Conservation (phyloP, 2,329 filamentous ascomycete species). For the Arthroderma sp. region DNA sequence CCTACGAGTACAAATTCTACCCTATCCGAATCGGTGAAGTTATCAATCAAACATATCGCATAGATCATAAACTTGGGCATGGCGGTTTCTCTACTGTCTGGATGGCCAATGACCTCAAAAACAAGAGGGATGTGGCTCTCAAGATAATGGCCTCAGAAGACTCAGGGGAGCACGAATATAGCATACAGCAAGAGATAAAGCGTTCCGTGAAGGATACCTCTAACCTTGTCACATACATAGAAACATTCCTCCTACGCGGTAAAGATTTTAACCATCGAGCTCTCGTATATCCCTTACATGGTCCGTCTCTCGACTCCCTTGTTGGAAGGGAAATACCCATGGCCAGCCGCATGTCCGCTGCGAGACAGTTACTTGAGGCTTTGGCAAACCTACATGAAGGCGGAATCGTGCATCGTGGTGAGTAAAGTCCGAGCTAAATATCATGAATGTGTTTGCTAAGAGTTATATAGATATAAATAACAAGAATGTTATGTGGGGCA, state of each 20-base stretch:
- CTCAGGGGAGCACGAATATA: constrained; percentile 6
- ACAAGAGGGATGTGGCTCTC: constrained; percentile 7
- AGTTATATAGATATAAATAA: constrained; percentile 10
- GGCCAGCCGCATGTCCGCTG: constrained; percentile 9
- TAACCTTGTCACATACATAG: constrained; percentile 6
- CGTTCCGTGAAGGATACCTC: constrained; percentile 5
- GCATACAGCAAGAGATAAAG: constrained; percentile 7
- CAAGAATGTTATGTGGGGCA: constrained; percentile 12
- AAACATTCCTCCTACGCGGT: constrained; percentile 1
- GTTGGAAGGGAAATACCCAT: constrained; percentile 3
- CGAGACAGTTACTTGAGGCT: constrained; percentile 10
- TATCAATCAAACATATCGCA: constrained; percentile 8
- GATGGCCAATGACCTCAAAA: constrained; percentile 8
- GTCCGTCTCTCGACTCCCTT: background rate
- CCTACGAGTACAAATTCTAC: background rate
- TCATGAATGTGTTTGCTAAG: constrained; percentile 1
- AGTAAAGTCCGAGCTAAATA: background rate
- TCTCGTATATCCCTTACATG: constrained; percentile 4
- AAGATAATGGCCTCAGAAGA: constrained; percentile 6
- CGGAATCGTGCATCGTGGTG: constrained; percentile 11
- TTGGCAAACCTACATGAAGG: constrained; percentile 8
- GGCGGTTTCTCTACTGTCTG: constrained; percentile 10
- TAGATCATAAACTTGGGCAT: constrained; percentile 8
- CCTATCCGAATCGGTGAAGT: constrained; percentile 8
- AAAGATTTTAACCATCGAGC: background rate